Conservation (phyloP, 202 grass and related monocot genomes). For the Zoysia matrella region DNA sequence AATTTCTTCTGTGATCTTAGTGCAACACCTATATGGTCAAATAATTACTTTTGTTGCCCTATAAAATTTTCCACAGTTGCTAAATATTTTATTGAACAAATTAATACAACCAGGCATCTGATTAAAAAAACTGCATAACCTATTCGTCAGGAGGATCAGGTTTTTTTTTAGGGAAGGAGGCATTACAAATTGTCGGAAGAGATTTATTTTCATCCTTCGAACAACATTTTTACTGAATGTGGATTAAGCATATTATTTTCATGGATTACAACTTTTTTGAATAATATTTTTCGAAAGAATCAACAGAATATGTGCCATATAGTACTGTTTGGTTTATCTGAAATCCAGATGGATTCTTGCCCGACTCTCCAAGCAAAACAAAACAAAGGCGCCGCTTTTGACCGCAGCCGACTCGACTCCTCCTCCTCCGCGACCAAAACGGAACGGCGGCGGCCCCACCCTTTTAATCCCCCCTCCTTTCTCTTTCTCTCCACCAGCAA, state of each 20-base stretch:
- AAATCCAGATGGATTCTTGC: not conserved
- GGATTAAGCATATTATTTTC: too few species aligned
- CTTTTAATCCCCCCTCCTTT: not conserved
- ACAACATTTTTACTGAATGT: too few species aligned
- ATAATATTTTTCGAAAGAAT: too few species aligned
- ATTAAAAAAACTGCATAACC: too few species aligned
- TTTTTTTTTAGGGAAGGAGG: too few species aligned
- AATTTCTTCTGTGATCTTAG: too few species aligned
- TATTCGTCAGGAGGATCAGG: too few species aligned
- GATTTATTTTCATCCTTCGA: too few species aligned
- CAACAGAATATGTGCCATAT: not conserved
- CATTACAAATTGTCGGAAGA: too few species aligned
- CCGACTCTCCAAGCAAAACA: constrained; percentile 7
- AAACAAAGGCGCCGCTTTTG: not conserved
- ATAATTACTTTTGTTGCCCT: not conserved
- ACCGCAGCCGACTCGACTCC: constrained; percentile 32
- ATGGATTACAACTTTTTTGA: too few species aligned
- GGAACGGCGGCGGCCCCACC: not conserved
- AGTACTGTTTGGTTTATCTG: not conserved
- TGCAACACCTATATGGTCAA: not conserved
- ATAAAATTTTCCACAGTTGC: not conserved
- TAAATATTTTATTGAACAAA: not conserved
- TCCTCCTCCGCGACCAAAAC: not conserved
- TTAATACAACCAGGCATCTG: too few species aligned
- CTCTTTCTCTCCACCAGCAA: not conserved